Evolutionary conservation across 257 asterid genomes (phyloP), one percentile per base, ranked within the genome.

Genomic region (Nicotiana tabacum): DNA sequence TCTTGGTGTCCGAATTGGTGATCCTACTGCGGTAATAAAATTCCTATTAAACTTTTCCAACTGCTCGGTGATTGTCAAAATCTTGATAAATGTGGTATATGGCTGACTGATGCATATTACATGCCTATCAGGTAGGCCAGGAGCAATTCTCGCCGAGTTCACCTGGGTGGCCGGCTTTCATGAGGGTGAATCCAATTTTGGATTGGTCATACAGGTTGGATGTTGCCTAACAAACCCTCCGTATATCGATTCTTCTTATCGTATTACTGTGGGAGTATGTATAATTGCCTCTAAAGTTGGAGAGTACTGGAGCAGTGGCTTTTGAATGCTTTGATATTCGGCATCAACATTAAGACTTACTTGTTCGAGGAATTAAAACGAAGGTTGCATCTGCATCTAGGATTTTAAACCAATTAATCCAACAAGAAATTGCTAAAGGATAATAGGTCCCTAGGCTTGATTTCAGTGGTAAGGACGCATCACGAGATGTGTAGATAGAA

Each of bases 101-200:
- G 64, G 80, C 80, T 48, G 62, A 74, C 62, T 74, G 43, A 60
- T 74, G 62, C 16, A 24, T 72, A 6, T 72, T 17, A 48, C 80
- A 74, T 66, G 32, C 78, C 66, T 85, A 87, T 82, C 90, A 93
- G 99, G 97, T 93, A 74, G 98, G 98, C 79, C 99, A 93, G 82
- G 98, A 92, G 83, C 99, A 95, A 83, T 93, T 95, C 90, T 92
- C 98, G 46, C 98, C 97, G 10, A 95, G 99, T 89, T 92, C 99
- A 57, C 93, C 94, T 60, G 98, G 99, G 69, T 93, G 97, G 98
- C 98, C 99, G 27, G 89, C 97, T 88, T 95, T 95, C 87, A 95
- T 95, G 99, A 91, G 98, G 90, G 96, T 95, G 85, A 95, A 95
- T 87, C 99, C 99, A 85, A 91, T 95, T 62, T 88, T 95, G 90